phyloP scores from a whole-genome alignment of 768 basidiomycete genomes.

The Collybiopsis confluens region DNA sequence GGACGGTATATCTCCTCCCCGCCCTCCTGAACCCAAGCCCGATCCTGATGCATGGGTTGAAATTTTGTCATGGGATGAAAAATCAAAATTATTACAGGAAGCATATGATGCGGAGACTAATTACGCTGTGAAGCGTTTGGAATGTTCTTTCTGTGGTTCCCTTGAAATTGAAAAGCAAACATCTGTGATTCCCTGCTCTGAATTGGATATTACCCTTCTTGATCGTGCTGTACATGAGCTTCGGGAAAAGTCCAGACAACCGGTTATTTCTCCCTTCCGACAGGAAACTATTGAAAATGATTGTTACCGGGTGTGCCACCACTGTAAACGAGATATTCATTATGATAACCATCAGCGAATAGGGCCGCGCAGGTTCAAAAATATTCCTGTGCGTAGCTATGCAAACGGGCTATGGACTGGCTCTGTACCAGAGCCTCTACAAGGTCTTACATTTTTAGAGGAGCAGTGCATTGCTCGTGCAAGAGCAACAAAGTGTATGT shows the following conservation, averaged over 20 bases:
- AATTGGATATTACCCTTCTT: constrained; percentile 8
- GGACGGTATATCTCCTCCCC: no score
- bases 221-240: constrained; percentile 8
- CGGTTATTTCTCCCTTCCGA: background rate
- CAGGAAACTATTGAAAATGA: background rate
- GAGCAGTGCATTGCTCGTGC: constrained; percentile 17
- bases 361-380: background rate
- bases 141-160: constrained; percentile 11
- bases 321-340: constrained; percentile 1
- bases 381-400: constrained; percentile 16
- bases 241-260: constrained; percentile 1
- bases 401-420: constrained; percentile 20
- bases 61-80: constrained; percentile 6
- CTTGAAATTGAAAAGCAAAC: background rate
- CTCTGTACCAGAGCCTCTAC: constrained; percentile 10
- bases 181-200: background rate
- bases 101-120: constrained; percentile 5
- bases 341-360: background rate
- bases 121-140: background rate
- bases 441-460: constrained; percentile 14
- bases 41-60: background rate
- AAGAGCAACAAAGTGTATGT: constrained; percentile 14
- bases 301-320: background rate
- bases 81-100: constrained; percentile 4
- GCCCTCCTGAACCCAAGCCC: no score